Percentiles rank a stretch among this genome's conserved stretches.
These are phyloP conservation scores for Hibiscus tridactylites DNA, from an alignment of 345 rosid genomes.

Conservation along the genomic window DNA sequence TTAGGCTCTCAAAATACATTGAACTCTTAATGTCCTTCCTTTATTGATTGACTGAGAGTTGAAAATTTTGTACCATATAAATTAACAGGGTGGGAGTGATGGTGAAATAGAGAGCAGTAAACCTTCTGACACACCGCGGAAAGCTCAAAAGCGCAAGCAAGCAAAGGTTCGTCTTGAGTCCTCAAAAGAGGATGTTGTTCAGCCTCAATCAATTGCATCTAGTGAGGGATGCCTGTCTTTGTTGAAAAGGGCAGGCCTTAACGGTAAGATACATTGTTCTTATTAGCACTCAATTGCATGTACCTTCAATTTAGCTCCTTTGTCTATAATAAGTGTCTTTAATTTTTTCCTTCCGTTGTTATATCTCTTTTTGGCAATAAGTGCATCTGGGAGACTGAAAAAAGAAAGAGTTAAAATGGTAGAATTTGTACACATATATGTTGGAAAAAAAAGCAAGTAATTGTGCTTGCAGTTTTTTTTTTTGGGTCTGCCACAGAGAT, in stretches of 20 bases:
- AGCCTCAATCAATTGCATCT: slow-evolving; percentile 29
- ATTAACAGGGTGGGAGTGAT: slow-evolving; percentile 68
- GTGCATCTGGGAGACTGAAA: not conserved
- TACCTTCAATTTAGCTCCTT: not conserved
- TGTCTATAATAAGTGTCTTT: not conserved
- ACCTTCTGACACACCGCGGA: slow-evolving; percentile 34
- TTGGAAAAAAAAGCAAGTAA: not conserved
- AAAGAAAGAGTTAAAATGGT: not conserved
- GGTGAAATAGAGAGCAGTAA: slow-evolving; percentile 66
- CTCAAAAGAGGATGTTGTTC: slow-evolving; percentile 43
- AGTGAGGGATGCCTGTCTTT: slow-evolving; percentile 68
- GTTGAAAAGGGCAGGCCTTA: slow-evolving; percentile 55
- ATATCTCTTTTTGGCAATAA: not conserved
- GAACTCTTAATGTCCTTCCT: not conserved
- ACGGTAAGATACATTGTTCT: slow-evolving; percentile 35
- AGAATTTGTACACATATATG: not conserved
- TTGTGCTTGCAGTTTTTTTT: not conserved
- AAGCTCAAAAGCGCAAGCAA: slow-evolving; percentile 55
- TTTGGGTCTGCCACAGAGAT: not conserved
- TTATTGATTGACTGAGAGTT: not conserved
- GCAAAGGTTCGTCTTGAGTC: slow-evolving; percentile 39
- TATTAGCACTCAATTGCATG: slow-evolving; percentile 3
- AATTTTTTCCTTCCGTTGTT: not conserved
- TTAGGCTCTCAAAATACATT: not conserved
- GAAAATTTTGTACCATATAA: slow-evolving; percentile 3